phyloP scores from a whole-genome alignment of 768 basidiomycete species.

The Trametes maxima region DNA sequence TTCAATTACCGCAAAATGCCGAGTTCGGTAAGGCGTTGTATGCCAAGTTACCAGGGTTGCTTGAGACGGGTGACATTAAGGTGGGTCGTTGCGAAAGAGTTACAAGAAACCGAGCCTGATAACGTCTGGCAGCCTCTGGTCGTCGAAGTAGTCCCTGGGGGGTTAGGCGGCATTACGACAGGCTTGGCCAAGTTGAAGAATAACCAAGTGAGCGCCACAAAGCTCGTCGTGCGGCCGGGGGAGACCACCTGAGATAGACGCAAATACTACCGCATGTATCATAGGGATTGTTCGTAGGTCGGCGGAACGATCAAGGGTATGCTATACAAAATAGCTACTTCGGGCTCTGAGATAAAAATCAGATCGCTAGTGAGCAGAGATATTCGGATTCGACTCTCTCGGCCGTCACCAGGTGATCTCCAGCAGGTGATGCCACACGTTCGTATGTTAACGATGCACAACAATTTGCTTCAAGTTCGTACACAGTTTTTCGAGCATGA shows the following conservation, averaged over 20 bases:
- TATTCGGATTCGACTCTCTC: too few species aligned
- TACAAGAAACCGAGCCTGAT: too few species aligned
- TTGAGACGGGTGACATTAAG: constrained; percentile 27
- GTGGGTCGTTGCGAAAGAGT: constrained; percentile 7
- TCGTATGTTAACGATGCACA: too few species aligned
- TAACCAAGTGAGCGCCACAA: constrained; percentile 4
- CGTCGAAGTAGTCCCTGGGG: constrained; percentile 28
- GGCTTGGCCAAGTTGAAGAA: constrained; percentile 26
- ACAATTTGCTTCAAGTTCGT: too few species aligned
- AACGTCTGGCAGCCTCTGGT: constrained; percentile 22
- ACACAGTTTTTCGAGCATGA: too few species aligned
- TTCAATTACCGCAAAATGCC: constrained; percentile 9
- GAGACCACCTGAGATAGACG: background rate
- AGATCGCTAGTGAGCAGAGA: too few species aligned
- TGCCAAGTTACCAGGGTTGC: constrained; percentile 19
- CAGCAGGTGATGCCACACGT: too few species aligned
- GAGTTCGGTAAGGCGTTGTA: constrained; percentile 25
- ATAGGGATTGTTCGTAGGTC: background rate
- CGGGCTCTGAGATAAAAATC: too few species aligned
- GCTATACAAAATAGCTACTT: too few species aligned
- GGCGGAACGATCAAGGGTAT: too few species aligned
- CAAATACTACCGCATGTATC: background rate
- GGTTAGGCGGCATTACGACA: constrained; percentile 24
- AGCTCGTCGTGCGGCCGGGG: constrained; percentile 30
- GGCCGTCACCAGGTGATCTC: too few species aligned